Base-by-base conservation (phyloP, 371 early-diverging fungal species). In the Mucor lusitanicus region DNA sequence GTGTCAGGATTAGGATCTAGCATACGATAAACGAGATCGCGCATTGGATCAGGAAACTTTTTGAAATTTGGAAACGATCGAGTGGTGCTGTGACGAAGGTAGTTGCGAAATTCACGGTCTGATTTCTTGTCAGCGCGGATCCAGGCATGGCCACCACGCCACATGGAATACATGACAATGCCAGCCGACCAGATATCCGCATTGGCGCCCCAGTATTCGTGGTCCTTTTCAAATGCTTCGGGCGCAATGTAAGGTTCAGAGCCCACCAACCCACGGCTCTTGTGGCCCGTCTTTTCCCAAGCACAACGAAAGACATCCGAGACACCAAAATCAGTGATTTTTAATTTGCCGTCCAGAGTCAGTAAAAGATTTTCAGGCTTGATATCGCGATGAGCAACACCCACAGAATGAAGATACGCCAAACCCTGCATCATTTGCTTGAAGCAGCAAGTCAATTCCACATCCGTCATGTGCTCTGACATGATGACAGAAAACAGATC, bases 291-390 rank as follows among this genome's bases (percentile, higher is more conserved):
- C 54, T 73, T 82, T 71, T 94, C 93, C 89, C 93, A 94, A 55
- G 88, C 85, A 59, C 87, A 89, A 64, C 92, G 82, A 81, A 95
- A 96, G 7, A 97, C 95, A 54, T 93, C 93, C 2, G 96, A 91
- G 9, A 95, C 95, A 42, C 97, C 96, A 89, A 97, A 99, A 80
- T 99, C 97, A 12, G 96, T 94, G 67, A 97, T 96, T 81, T 99
- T 99, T 58, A 98, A 70, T 28, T 85, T 87, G 58, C 90, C 87
- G 15, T 84, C 80, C 3, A 77, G 77, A 57, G 95, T 94, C 64
- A 98, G 72, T 15, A 99, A 76, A 37, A 98, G 78, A 81, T 99
- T 98, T 78, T 98, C 93, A 9, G 92, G 90, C 67, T 92, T 92
- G 66, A 92, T 84, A 64, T 93, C 92, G 37, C 91, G 85, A 81